Percentiles rank a stretch among this genome's conserved stretches.
These are phyloP conservation scores for Kurtzmaniella quercitrusa DNA, from an alignment of 1,139 yeast genomes.

Conservation along the genomic window DNA sequence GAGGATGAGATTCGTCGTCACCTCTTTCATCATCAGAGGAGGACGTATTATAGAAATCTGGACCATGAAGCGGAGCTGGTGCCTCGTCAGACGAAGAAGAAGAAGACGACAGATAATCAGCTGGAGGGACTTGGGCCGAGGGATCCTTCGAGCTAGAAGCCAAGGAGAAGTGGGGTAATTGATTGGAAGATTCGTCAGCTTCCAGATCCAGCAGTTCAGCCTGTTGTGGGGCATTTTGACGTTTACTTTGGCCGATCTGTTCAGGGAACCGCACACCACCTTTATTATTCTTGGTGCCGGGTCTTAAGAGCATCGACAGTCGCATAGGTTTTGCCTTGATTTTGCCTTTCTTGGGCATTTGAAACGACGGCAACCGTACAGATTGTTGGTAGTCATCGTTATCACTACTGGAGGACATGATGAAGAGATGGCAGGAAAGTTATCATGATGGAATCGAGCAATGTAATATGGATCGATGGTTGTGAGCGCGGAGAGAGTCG, in stretches of 20 bases:
- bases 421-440: neutral
- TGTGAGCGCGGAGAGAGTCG: neutral
- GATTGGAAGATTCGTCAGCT: conserved; percentile 6
- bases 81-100: neutral
- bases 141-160: neutral
- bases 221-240: neutral
- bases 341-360: neutral
- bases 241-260: neutral
- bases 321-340: neutral
- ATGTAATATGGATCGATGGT: neutral
- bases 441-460: neutral
- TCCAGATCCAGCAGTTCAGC: conserved; percentile 6
- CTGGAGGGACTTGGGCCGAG: neutral
- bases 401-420: conserved; percentile 3
- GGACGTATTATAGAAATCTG: neutral
- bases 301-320: neutral
- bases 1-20: neutral
- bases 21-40: neutral
- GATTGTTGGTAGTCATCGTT: neutral
- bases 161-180: neutral
- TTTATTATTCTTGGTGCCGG: neutral
- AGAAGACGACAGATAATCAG: neutral
- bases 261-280: conserved; percentile 1
- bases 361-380: neutral
- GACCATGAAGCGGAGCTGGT: neutral